Evolutionary conservation across 352 stramenopile species (phyloP).

Genomic region (Pythium utonaiense): DNA sequence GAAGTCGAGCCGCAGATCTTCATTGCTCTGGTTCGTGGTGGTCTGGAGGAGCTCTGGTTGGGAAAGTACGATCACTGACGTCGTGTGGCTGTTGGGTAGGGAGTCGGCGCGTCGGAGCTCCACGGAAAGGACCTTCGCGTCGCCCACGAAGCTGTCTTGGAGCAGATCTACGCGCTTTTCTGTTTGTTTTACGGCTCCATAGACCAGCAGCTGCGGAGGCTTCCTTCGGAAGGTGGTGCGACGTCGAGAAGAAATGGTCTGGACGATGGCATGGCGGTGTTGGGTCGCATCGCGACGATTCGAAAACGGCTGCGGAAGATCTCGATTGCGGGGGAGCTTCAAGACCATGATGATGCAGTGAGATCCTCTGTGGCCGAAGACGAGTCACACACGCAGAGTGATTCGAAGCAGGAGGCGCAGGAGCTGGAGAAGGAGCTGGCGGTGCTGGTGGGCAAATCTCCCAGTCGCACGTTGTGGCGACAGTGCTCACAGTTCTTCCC

Average conservation of each 20-base stretch:
- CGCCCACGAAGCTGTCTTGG: conserved; percentile 35
- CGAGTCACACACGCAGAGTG: neutral
- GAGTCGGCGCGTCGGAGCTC: neutral
- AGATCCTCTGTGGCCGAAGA: neutral
- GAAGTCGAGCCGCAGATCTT: conserved; percentile 61
- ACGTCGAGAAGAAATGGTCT: neutral
- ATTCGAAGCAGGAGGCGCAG: neutral
- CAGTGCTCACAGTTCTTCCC: conserved; percentile 43
- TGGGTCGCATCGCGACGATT: conserved; percentile 31
- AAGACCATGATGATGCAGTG: conserved; percentile 15
- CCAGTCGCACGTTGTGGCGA: conserved; percentile 25
- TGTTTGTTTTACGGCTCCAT: conserved; percentile 53
- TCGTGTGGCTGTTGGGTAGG: neutral
- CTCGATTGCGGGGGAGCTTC: conserved; percentile 24
- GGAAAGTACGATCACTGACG: neutral
- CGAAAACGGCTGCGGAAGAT: conserved; percentile 52
- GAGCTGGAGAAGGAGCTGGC: conserved; percentile 27
- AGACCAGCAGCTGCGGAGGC: conserved; percentile 30
- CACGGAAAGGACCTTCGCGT: conserved; percentile 34
- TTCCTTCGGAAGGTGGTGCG: neutral
- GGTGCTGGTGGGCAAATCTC: conserved; percentile 29
- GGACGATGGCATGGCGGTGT: conserved; percentile 48
- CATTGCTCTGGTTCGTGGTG: conserved; percentile 63
- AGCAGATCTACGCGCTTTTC: conserved; percentile 49
- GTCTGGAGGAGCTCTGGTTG: neutral